Evolutionary conservation across 75 land plant species (phyloP), one percentile per base, ranked within the genome.

Genomic region (Azolla pinnata): DNA sequence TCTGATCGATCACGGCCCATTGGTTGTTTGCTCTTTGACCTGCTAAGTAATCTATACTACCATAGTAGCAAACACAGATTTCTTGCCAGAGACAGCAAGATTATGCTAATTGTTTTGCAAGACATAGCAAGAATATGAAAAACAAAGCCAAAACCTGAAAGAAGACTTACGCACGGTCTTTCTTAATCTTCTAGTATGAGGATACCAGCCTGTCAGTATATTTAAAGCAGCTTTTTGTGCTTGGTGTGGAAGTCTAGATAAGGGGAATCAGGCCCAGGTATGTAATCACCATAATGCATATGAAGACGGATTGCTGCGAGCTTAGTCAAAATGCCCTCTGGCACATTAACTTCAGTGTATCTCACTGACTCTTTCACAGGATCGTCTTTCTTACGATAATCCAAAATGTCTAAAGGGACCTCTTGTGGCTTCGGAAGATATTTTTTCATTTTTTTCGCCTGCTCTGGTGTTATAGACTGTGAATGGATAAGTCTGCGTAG

Each of bases 401-500:
- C 46, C 62, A 60, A 23, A 12, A 23, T 19, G 5, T 60, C 62
- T 1, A 60, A 46, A 1, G 62, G 62, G 3, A 12, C 62, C 25
- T 44, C 62, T 44, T 40, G 26, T 27, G 19, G 16, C 42, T 35
- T 33, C 25, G 62, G 62, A 1, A 60, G 47, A 35, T 19, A 60
- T 29, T 44, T 60, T 28, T 44, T 35, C 48, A 60, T 1, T 29
- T 44, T 38, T 4, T 42, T 42, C 25, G 23, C 62, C 28, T 60
- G 48, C 62, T 60, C 45, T 27, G 47, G 47, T 7, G 42, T 19
- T 44, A 60, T 26, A 21, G 19, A 42, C 48, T 60, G 10, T 21
- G 45, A 38, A 18, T 25, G 19, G 2, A 60, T 20, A 1, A 60
- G 47, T 26, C 45, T 60, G 5, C 62, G 44, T 2, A 60, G 45